Base-by-base conservation (phyloP, 2,329 filamentous ascomycete species). In the Coleophoma cylindrospora region DNA sequence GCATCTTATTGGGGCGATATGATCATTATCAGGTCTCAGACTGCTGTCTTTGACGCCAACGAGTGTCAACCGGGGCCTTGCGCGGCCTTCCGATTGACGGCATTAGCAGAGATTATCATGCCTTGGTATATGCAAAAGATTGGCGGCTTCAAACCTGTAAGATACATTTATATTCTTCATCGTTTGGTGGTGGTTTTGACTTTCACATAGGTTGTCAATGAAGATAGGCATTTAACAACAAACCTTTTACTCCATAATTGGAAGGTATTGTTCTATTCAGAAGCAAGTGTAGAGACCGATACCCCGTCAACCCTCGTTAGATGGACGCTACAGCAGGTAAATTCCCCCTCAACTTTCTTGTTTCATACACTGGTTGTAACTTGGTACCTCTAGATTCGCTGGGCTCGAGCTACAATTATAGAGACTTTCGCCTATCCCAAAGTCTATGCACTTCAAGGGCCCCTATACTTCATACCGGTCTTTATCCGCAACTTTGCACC, bases 31-130 rank as follows among this genome's bases (percentile, higher is more conserved):
- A 58, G 66, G 10, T 65, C 64, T 11, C 59, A 63, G 27, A 61
- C 64, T 2, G 61, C 59, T 0, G 56, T 63, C 1, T 59, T 62
- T 15, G 64, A 61, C 17, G 56, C 63, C 1, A 64, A 58, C 38
- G 67, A 70, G 48, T 70, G 66, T 44, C 67, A 70, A 49, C 66
- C 63, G 19, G 67, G 67, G 3, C 67, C 67, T 4, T 66, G 67
- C 48, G 62, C 67, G 1, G 64, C 64, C 0, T 69, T 70, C 49
- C 60, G 65, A 2, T 50, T 67, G 4, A 54, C 56, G 2, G 63
- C 63, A 0, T 48, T 70, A 9, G 57, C 59, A n/a, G 55, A 61
- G 2, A 57, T 68, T 7, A 47, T 70, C 15, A 54, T 68, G 21
- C 53, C 56, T 2, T 70, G 67, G 67, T 70, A 69, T 45, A 66